A percentile compares a stretch with the other conserved stretches of the same genome.
These are phyloP conservation scores for Salix brachista DNA, from an alignment of 345 rosid genomes.

Conservation along the genomic window DNA sequence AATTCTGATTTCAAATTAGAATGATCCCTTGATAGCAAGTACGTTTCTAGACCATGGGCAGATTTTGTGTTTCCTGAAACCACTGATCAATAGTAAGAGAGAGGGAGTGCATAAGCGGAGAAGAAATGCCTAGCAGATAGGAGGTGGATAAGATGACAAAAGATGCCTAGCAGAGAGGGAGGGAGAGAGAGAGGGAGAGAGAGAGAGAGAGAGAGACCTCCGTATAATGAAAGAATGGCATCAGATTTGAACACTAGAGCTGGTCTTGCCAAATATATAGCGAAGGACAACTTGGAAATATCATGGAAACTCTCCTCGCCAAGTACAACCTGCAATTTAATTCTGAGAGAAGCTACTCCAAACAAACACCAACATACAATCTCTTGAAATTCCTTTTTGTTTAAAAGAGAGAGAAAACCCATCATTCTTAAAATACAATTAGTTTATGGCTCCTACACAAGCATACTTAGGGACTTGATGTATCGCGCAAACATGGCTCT, in stretches of 20 bases:
- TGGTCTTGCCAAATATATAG: conserved; percentile 63
- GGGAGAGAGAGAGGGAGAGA: conserved; percentile 9
- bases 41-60: conserved; percentile 50
- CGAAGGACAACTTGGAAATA: conserved; percentile 49
- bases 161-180: not conserved
- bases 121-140: not conserved
- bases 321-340: conserved; percentile 50
- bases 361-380: not conserved
- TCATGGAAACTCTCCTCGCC: conserved; percentile 63
- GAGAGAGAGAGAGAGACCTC: conserved; percentile 40
- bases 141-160: not conserved
- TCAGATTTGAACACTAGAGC: conserved; percentile 50
- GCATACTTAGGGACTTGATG: not conserved
- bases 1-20: conserved; percentile 65
- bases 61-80: conserved; percentile 59
- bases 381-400: not conserved
- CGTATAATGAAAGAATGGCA: conserved; percentile 51
- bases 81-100: not conserved
- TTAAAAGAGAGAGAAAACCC: not conserved
- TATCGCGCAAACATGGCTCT: not conserved
- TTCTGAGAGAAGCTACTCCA: not conserved
- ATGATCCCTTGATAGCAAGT: conserved; percentile 71
- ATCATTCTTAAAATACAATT: not conserved
- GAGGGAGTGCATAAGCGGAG: not conserved
- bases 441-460: not conserved